Evolutionary conservation across 768 basidiomycete genomes (phyloP).

Genomic region (Boletus rufocinnamomeus): DNA sequence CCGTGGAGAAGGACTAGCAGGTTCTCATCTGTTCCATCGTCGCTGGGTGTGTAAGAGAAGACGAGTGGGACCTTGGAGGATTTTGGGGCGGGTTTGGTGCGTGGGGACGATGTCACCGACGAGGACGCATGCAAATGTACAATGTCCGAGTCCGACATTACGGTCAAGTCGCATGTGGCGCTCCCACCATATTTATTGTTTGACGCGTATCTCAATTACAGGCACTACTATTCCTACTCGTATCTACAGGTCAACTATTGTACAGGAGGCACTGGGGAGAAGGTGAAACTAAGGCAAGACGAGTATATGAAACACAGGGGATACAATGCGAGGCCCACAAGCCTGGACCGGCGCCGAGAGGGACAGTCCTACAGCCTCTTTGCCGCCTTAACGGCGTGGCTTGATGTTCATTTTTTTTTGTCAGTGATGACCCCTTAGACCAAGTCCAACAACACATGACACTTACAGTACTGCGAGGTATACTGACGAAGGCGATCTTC

Average conservation of each 20-base stretch:
- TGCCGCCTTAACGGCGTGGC: background rate
- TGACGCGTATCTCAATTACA: background rate
- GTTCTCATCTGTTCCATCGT: constrained; percentile 86
- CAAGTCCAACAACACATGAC: background rate
- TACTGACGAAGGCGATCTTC: background rate
- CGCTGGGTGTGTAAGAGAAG: constrained; percentile 70
- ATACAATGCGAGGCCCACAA: background rate
- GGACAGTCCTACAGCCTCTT: background rate
- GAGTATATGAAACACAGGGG: background rate
- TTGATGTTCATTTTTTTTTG: background rate
- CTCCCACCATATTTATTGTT: background rate
- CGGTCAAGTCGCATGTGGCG: background rate
- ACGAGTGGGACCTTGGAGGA: constrained; percentile 49
- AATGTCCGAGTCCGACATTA: constrained; percentile 22
- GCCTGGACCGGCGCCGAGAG: background rate
- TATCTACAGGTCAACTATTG: background rate
- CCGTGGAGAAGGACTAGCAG: constrained; percentile 84
- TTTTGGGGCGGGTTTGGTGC: constrained; percentile 54
- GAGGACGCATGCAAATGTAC: constrained; percentile 24
- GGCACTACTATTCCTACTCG: background rate
- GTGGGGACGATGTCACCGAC: constrained; percentile 18
- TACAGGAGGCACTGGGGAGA: background rate
- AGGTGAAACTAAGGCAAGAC: background rate
- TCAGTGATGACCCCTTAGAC: background rate
- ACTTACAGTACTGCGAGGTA: background rate